Percentiles rank a stretch among this genome's conserved stretches.
Conservation (phyloP, 371 early-diverging fungal species). For the Saksenaea oblongispora region DNA sequence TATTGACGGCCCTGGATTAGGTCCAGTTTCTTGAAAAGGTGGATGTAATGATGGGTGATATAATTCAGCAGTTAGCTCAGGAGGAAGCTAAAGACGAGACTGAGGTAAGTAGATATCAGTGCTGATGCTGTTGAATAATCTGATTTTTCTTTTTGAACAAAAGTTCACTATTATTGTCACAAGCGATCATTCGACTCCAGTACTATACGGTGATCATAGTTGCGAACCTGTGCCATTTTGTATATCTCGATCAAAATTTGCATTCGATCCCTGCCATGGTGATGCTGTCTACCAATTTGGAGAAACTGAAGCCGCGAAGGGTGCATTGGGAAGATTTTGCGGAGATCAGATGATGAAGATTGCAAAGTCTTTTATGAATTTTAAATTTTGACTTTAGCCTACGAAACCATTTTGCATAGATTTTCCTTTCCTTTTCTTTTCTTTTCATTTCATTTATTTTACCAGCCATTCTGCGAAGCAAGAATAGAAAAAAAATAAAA, state of each 20-base stretch:
- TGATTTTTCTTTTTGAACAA: not conserved
- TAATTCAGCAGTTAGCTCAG: conserved; percentile 21
- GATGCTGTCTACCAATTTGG: conserved; percentile 32
- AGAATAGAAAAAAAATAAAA: not conserved
- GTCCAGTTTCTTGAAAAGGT: conserved; percentile 42
- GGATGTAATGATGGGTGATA: conserved; percentile 43
- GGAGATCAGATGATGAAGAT: conserved; percentile 41
- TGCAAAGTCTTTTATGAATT: conserved; percentile 33
- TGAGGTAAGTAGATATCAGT: conserved; percentile 11
- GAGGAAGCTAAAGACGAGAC: conserved; percentile 13
- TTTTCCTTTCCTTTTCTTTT: not conserved
- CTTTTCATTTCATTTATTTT: not conserved
- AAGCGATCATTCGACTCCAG: conserved; percentile 59
- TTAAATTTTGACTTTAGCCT: not conserved
- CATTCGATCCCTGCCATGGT: conserved; percentile 5
- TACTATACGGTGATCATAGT: conserved; percentile 49
- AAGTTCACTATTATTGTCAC: conserved; percentile 49
- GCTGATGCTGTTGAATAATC: not conserved
- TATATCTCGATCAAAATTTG: conserved; percentile 20
- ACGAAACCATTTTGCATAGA: not conserved
- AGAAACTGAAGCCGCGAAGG: conserved; percentile 32
- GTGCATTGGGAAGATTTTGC: conserved; percentile 46
- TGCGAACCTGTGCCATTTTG: conserved; percentile 54
- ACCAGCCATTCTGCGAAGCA: not conserved
- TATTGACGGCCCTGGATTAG: conserved; percentile 8